A percentile compares a stretch with the other conserved stretches of the same genome.
These are phyloP conservation scores for Leptosphaerulina australis DNA, from an alignment of 2,329 filamentous ascomycete genomes.

Conservation along the genomic window DNA sequence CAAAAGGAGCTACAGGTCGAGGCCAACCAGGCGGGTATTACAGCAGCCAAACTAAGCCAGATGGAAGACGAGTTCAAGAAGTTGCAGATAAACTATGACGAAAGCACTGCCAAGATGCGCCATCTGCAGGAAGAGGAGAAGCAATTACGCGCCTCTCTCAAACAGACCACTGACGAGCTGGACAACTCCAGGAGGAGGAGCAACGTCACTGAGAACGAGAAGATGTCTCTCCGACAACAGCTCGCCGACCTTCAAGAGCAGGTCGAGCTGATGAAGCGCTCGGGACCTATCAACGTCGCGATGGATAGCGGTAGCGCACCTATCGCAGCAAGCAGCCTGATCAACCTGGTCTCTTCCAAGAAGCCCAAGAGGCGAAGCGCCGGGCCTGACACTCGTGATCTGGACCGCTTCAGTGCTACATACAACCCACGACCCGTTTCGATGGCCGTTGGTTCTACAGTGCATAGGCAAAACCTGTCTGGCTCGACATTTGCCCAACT, in stretches of 20 bases:
- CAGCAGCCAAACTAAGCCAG: constrained; percentile 83
- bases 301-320: constrained; percentile 67
- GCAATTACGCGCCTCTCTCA: constrained; percentile 80
- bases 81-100: constrained; percentile 85
- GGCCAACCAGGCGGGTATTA: constrained; percentile 96
- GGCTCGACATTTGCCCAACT: constrained; percentile 79
- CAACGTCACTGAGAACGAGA: constrained; percentile 81
- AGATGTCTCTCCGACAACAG: constrained; percentile 82
- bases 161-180: constrained; percentile 78
- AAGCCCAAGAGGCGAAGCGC: constrained; percentile 95
- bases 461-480: constrained; percentile 72
- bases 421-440: constrained; percentile 96
- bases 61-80: constrained; percentile 97
- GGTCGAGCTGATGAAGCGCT: constrained; percentile 82
- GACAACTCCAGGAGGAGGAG: constrained; percentile 78
- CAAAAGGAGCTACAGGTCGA: constrained; percentile 95
- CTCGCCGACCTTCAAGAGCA: constrained; percentile 90
- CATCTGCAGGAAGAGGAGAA: constrained; percentile 94
- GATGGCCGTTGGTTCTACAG: constrained; percentile 77
- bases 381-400: constrained; percentile 80
- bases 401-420: constrained; percentile 87
- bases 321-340: constrained; percentile 70
- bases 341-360: constrained; percentile 96
- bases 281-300: constrained; percentile 72
- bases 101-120: constrained; percentile 89